phyloP scores from a whole-genome alignment of 2,329 filamentous ascomycete species.

The Penicillium rolfsii region DNA sequence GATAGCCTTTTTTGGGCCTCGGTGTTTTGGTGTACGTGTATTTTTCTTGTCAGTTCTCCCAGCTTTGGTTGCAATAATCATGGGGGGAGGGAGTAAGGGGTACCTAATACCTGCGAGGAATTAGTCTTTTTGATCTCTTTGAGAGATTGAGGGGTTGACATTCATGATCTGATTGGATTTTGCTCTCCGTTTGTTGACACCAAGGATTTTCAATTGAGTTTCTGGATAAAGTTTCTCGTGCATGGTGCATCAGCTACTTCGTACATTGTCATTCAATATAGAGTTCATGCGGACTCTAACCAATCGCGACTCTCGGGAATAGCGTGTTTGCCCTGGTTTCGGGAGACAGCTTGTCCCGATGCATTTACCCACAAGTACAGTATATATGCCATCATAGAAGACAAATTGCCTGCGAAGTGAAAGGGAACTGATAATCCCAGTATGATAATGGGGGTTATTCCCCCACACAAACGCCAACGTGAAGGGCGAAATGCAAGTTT shows the following conservation, averaged over 20 bases:
- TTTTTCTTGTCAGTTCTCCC: slow-evolving; percentile 11
- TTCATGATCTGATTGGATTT: background rate
- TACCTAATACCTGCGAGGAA: slow-evolving; percentile 5
- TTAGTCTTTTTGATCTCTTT: slow-evolving; percentile 5
- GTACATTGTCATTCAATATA: background rate
- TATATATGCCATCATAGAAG: too few relatives aligned
- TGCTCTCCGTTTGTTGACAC: background rate
- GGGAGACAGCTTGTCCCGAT: too few relatives aligned
- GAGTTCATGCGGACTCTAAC: background rate
- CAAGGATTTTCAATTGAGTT: background rate
- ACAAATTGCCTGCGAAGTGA: too few relatives aligned
- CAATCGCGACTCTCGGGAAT: too few relatives aligned
- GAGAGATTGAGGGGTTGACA: background rate
- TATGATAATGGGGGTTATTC: background rate
- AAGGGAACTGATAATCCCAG: too few relatives aligned
- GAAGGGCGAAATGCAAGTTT: background rate
- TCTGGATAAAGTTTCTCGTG: background rate
- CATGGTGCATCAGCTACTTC: background rate
- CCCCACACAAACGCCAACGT: background rate
- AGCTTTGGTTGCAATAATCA: background rate
- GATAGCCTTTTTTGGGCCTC: slow-evolving; percentile 13
- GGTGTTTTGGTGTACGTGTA: slow-evolving; percentile 22
- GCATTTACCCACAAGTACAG: too few relatives aligned
- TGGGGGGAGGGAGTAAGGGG: slow-evolving; percentile 14
- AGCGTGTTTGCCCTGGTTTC: too few relatives aligned